phyloP scores from a whole-genome alignment of 2,329 filamentous ascomycete genomes.

The Penicillium olsonii region DNA sequence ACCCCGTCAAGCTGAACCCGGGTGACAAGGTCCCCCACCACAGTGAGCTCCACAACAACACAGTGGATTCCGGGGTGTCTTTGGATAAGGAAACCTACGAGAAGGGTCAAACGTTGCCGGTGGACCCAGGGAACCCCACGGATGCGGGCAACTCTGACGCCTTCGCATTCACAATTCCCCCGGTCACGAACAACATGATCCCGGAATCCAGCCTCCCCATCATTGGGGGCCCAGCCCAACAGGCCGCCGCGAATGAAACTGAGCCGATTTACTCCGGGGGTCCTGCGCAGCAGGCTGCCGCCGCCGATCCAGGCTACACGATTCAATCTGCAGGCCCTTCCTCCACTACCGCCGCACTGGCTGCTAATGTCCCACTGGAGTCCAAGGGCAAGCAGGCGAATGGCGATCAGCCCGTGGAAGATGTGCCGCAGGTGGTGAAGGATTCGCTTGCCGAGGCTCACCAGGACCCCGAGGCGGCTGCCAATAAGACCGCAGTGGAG shows the following conservation, averaged over 20 bases:
- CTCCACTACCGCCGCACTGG: slow-evolving; percentile 49
- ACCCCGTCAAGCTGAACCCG: slow-evolving; percentile 76
- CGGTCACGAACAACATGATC: slow-evolving; percentile 65
- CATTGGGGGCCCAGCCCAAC: slow-evolving; percentile 53
- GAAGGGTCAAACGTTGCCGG: slow-evolving; percentile 60
- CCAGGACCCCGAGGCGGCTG: slow-evolving; percentile 69
- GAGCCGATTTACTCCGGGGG: slow-evolving; percentile 12
- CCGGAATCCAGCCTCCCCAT: slow-evolving; percentile 82
- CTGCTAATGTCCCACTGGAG: slow-evolving; percentile 48
- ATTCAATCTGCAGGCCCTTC: slow-evolving; percentile 54
- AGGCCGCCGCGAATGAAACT: slow-evolving; percentile 24
- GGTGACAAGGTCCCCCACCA: slow-evolving; percentile 77
- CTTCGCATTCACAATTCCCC: slow-evolving; percentile 53
- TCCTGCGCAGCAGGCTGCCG: slow-evolving; percentile 24
- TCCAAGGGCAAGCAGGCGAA: slow-evolving; percentile 28
- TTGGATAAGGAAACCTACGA: slow-evolving; percentile 86
- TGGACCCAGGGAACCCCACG: slow-evolving; percentile 47
- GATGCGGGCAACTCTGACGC: slow-evolving; percentile 29
- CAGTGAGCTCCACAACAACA: slow-evolving; percentile 65
- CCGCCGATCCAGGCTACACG: slow-evolving; percentile 54
- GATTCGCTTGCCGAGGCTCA: slow-evolving; percentile 54
- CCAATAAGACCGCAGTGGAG: slow-evolving; percentile 66
- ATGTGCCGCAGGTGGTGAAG: slow-evolving; percentile 48
- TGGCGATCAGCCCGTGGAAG: slow-evolving; percentile 23
- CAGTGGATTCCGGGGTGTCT: slow-evolving; percentile 65